Evolutionary conservation across 164 flowering plant species (phyloP).

Genomic region (Cinnamomum chago): DNA sequence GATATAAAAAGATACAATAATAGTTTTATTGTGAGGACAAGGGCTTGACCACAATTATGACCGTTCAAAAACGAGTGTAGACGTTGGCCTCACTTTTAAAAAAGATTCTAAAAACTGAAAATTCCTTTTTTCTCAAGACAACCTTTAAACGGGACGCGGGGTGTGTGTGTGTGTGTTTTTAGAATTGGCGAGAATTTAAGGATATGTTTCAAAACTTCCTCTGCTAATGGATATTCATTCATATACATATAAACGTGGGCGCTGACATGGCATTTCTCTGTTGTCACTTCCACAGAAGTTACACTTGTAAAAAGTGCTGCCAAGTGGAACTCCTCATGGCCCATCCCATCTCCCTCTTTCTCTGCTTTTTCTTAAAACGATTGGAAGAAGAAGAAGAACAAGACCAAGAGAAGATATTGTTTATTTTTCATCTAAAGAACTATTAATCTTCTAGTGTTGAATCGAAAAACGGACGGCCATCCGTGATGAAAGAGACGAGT

Average conservation of each 20-base stretch:
- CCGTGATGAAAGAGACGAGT: not conserved
- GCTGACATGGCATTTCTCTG: constrained; percentile 23
- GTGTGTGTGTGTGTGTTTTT: too few relatives aligned
- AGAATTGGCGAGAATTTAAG: not conserved
- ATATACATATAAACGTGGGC: not conserved
- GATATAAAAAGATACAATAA: too few relatives aligned
- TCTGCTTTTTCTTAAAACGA: not conserved
- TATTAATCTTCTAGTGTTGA: not conserved
- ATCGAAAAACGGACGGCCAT: not conserved
- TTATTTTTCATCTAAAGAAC: not conserved
- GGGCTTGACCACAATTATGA: too few relatives aligned
- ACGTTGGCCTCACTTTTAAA: too few relatives aligned
- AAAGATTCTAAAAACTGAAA: too few relatives aligned
- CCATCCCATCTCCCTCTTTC: not conserved
- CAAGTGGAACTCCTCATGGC: constrained; percentile 24
- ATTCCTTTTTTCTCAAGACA: too few relatives aligned
- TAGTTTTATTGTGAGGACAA: too few relatives aligned
- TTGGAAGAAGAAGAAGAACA: not conserved
- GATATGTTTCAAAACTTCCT: constrained; percentile 17
- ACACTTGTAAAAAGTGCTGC: constrained; percentile 43
- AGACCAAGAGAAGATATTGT: not conserved
- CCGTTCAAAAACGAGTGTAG: too few relatives aligned
- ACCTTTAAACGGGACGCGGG: too few relatives aligned
- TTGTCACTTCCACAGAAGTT: not conserved
- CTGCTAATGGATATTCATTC: constrained; percentile 10